Base-by-base conservation (phyloP, 768 basidiomycete genomes). In the Paxillus rubicundulus region DNA sequence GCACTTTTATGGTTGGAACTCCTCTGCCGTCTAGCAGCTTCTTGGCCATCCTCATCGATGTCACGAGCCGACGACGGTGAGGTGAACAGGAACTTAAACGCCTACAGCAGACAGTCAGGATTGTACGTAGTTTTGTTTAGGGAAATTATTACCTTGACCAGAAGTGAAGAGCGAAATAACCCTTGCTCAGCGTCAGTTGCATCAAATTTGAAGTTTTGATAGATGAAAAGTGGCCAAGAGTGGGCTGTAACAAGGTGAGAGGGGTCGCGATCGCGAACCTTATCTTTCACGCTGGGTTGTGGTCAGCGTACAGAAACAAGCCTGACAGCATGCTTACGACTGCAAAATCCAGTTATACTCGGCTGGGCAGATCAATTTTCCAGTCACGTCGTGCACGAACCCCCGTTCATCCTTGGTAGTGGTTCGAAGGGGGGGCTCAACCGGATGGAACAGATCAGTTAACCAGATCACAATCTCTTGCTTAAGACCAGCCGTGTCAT, bases 1-100 rank as follows among this genome's bases (percentile, higher is more conserved):
- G 8, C 14, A 24, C 2, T 3, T 12, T 30, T 27, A 7, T 43
- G 5, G 4, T 20, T 27, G 20, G 34, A 21, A 18, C 17, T 42
- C 12, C 28, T 18, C 45, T 54, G 32, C 20, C 20, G 1, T 45
- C 6, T 16, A 1, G 38, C 5, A 5, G 3, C 4, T 5, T n/a
- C 21, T 9, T 21, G 16, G 2, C 5, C 18, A 17, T 1, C 18
- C 0, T 9, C 17, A 6, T 21, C 14, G 8, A 24, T 42, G 32
- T 36, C 18, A 27, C 49, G 41, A 38, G 57, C 38, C 1, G 59
- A 65, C 2, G 56, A 52, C 14, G 60, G 65, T 18, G 58, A 58
- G 1, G 58, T 62, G 37, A 64, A 63, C 9, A 61, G 47, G 17
- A 44, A 56, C 48, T 43, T 55, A 38, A 55, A 61, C 1, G 60